Percentiles rank a stretch among this genome's conserved stretches.
These are phyloP conservation scores for Bjerkandera adusta DNA, from an alignment of 1,284 basidiomycete genomes.

Conservation along the genomic window DNA sequence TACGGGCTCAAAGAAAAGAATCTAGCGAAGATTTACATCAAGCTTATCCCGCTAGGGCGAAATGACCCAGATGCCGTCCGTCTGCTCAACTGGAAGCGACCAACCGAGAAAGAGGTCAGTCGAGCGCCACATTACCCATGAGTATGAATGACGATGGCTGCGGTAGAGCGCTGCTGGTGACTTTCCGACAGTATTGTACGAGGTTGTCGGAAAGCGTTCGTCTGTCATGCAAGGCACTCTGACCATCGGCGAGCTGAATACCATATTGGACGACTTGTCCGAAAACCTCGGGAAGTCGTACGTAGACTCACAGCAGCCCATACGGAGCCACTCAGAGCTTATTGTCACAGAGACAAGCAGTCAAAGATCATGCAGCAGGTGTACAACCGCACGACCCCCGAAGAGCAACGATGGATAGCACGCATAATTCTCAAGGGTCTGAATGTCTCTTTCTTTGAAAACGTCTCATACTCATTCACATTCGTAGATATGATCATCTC, in stretches of 20 bases:
- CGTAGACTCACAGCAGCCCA: slow-evolving; percentile 15
- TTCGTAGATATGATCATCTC: slow-evolving; percentile 70
- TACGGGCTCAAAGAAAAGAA: slow-evolving; percentile 93
- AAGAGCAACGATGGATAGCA: slow-evolving; percentile 90
- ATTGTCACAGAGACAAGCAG: slow-evolving; percentile 61
- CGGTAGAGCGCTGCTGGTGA: slow-evolving; percentile 72
- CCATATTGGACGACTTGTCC: slow-evolving; percentile 73
- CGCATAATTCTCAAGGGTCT: slow-evolving; percentile 90
- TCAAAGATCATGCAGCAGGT: slow-evolving; percentile 72
- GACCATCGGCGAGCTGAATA: slow-evolving; percentile 79
- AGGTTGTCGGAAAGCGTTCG: slow-evolving; percentile 82
- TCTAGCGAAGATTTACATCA: slow-evolving; percentile 87
- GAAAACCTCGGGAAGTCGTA: slow-evolving; percentile 68
- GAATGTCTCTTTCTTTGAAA: neutral
- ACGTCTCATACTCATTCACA: neutral
- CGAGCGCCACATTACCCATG: slow-evolving; percentile 8
- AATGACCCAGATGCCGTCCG: slow-evolving; percentile 79
- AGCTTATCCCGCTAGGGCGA: slow-evolving; percentile 77
- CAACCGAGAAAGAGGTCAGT: slow-evolving; percentile 63
- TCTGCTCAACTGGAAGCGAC: slow-evolving; percentile 89
- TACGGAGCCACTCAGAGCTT: neutral
- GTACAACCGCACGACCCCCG: slow-evolving; percentile 75
- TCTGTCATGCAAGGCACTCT: slow-evolving; percentile 77
- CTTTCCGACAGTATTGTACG: slow-evolving; percentile 82
- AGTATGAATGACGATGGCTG: neutral